These are phyloP conservation scores for Selaginella tamariscina DNA, from an alignment of 75 land plant species.

Conservation along the genomic window DNA sequence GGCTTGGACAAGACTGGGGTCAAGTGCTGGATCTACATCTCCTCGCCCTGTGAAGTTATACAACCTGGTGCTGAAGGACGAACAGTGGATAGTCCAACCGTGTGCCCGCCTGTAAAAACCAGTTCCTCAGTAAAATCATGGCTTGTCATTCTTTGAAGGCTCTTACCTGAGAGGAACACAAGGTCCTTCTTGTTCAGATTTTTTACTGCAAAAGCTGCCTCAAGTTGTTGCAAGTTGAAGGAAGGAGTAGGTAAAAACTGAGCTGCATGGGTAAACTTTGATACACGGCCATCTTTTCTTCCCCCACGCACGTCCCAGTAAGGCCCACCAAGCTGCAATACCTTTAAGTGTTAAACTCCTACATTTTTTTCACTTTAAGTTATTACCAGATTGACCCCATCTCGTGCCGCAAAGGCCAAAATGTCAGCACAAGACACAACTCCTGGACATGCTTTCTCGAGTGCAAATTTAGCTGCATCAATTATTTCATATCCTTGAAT, in stretches of 20 bases:
- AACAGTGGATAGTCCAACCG: slow-evolving; percentile 2
- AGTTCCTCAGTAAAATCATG: not conserved
- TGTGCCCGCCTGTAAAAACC: slow-evolving; percentile 5
- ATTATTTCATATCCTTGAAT: slow-evolving; percentile 2
- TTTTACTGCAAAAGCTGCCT: not conserved
- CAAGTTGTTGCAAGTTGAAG: not conserved
- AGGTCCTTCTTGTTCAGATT: not conserved
- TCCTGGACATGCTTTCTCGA: not conserved
- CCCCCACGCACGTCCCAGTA: slow-evolving; percentile 1
- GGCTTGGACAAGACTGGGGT: not conserved
- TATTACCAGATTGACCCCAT: not conserved
- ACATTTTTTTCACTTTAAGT: not conserved
- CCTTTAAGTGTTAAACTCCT: not conserved
- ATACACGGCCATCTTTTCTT: not conserved
- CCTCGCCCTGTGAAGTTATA: slow-evolving; percentile 5
- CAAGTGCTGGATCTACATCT: not conserved
- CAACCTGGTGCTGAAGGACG: not conserved
- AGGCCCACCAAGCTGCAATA: not conserved
- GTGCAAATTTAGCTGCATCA: slow-evolving; percentile 3
- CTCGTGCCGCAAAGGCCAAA: slow-evolving; percentile 8
- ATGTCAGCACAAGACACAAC: slow-evolving; percentile 9
- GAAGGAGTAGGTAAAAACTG: not conserved
- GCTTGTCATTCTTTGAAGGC: not conserved
- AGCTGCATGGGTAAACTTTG: not conserved
- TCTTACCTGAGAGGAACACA: not conserved